phyloP scores from a whole-genome alignment of 2,329 filamentous ascomycete genomes.

The Myriosclerotinia duriaeana region DNA sequence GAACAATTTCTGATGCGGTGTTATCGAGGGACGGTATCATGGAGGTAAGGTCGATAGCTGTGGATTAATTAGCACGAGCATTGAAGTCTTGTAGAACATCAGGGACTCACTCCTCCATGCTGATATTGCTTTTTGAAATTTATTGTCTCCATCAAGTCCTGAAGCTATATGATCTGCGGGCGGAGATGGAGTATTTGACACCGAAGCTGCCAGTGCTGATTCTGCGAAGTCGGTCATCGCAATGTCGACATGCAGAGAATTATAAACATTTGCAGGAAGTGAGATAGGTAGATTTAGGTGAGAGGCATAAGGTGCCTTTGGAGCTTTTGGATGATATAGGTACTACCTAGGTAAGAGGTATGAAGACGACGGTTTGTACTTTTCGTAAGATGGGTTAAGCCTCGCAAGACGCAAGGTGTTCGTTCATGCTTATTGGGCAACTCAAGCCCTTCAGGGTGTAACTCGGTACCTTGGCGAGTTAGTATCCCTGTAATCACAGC shows the following conservation, averaged over 20 bases:
- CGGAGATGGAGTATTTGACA: constrained; percentile 22
- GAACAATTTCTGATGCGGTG: constrained; percentile 91
- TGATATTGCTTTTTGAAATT: constrained; percentile 94
- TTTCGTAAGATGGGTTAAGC: background rate
- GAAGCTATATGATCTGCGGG: constrained; percentile 28
- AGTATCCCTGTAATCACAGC: constrained; percentile 25
- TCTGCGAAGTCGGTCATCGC: constrained; percentile 39
- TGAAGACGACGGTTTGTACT: no score
- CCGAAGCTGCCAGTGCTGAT: constrained; percentile 30
- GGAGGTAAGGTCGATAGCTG: constrained; percentile 82
- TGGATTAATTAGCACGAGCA: constrained; percentile 26
- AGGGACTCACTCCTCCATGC: constrained; percentile 80
- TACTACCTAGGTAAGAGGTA: no score
- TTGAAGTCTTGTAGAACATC: constrained; percentile 13
- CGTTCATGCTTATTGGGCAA: constrained; percentile 14
- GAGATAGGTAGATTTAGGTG: background rate
- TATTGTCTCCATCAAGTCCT: constrained; percentile 66
- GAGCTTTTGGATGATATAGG: background rate
- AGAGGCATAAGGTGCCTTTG: background rate
- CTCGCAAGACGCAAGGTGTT: constrained; percentile 21
- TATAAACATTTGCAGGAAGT: constrained; percentile 1
- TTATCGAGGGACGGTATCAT: constrained; percentile 85
- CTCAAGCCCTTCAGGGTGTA: constrained; percentile 6
- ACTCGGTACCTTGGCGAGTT: background rate
- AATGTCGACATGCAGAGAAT: constrained; percentile 5